phyloP scores from a whole-genome alignment of 345 rosid genomes.

The Bruguiera parviflora region DNA sequence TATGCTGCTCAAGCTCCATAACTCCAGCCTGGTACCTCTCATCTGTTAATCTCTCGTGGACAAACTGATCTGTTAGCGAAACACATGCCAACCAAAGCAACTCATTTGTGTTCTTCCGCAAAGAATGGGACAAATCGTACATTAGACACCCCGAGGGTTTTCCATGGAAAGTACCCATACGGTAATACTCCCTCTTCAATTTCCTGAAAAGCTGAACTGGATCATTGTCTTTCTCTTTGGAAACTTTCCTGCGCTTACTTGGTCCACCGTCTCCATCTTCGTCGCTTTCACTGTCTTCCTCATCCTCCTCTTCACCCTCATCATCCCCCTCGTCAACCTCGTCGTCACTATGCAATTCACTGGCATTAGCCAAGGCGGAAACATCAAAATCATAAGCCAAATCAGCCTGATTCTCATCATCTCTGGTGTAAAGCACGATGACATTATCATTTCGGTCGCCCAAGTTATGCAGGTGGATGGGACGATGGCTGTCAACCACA shows the following conservation, averaged over 20 bases:
- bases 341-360: slow-evolving; percentile 36
- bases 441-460: slow-evolving; percentile 68
- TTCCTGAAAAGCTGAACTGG: slow-evolving; percentile 53
- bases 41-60: slow-evolving; percentile 86
- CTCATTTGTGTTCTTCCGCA: slow-evolving; percentile 89
- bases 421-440: slow-evolving; percentile 48
- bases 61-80: slow-evolving; percentile 89
- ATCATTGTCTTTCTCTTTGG: slow-evolving; percentile 38
- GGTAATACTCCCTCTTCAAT: slow-evolving; percentile 68
- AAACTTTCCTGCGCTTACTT: slow-evolving; percentile 66
- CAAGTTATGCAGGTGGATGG: slow-evolving; percentile 86
- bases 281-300: slow-evolving; percentile 29
- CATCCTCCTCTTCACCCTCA: slow-evolving; percentile 25
- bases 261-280: slow-evolving; percentile 39
- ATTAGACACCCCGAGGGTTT: slow-evolving; percentile 86
- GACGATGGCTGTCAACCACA: slow-evolving; percentile 90
- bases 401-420: slow-evolving; percentile 61
- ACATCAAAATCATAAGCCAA: slow-evolving; percentile 78
- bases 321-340: slow-evolving; percentile 34
- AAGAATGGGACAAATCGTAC: slow-evolving; percentile 69
- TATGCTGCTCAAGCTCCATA: slow-evolving; percentile 97
- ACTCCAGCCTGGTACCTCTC: slow-evolving; percentile 96
- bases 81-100: slow-evolving; percentile 95
- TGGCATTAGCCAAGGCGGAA: slow-evolving; percentile 65
- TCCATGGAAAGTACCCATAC: slow-evolving; percentile 87